Evolutionary conservation across 768 basidiomycete genomes (phyloP).

Genomic region (Tulasnella sp.): DNA sequence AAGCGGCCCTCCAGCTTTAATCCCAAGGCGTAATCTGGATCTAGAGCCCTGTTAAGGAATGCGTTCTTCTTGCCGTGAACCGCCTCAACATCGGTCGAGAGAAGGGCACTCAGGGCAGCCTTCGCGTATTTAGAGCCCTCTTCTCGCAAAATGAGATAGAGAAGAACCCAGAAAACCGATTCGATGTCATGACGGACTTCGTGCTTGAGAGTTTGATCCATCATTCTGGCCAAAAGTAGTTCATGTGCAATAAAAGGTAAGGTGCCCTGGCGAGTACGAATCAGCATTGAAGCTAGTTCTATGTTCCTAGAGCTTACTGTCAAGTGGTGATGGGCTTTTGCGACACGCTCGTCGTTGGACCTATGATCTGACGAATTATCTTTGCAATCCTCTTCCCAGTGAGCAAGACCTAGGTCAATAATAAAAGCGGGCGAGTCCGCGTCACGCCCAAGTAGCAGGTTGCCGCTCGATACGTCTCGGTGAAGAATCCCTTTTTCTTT

Average conservation of each 20-base stretch:
- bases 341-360: not conserved
- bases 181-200: not conserved
- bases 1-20: not conserved
- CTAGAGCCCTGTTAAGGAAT: not conserved
- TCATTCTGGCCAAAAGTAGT: not conserved
- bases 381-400: not conserved
- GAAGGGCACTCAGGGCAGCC: not conserved
- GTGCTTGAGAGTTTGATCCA: not conserved
- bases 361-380: not conserved
- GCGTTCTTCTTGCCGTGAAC: not conserved
- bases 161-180: constrained; percentile 6
- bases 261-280: not conserved
- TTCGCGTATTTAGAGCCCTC: not conserved
- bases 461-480: not conserved
- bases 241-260: not conserved
- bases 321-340: not conserved
- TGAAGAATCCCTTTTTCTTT: not conserved
- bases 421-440: not conserved
- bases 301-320: not conserved
- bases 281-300: not conserved
- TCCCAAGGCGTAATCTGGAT: not conserved
- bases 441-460: not conserved
- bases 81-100: not conserved
- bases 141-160: not conserved
- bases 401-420: not conserved